Conservation (phyloP, 306 rosid species). For the Sicyos edulis region DNA sequence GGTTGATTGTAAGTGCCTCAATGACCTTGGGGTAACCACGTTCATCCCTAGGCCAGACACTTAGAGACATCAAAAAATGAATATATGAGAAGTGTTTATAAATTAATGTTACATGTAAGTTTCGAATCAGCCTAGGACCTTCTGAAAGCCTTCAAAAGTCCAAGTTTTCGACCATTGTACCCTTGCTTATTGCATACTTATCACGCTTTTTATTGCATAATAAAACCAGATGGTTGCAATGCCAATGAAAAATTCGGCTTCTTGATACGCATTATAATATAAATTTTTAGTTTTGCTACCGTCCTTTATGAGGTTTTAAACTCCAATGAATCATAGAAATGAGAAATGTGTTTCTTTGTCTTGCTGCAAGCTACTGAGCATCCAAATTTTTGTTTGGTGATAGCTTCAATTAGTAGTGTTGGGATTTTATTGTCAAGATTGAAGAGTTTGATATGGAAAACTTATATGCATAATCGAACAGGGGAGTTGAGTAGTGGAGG, state of each 20-base stretch:
- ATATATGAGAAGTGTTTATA: no score
- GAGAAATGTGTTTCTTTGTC: background rate
- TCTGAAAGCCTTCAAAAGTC: no score
- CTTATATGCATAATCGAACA: constrained; percentile 25
- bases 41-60: no score
- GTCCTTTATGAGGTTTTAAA: background rate
- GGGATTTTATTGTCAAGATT: constrained; percentile 7
- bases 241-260: background rate
- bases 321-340: background rate
- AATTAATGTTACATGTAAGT: no score
- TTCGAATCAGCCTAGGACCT: no score
- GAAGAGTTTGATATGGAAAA: constrained; percentile 5
- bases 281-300: background rate
- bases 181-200: background rate
- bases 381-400: background rate
- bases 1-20: no score
- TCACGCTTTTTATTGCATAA: constrained; percentile 4
- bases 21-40: no score
- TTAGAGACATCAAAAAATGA: no score
- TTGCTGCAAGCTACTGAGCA: background rate
- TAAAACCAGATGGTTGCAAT: background rate
- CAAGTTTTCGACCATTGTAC: no score
- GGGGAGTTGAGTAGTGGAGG: constrained; percentile 59
- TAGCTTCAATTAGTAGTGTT: constrained; percentile 14
- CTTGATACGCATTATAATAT: background rate